These are phyloP conservation scores for Eustoma russellianum DNA, from an alignment of 257 asterid genomes.

Conservation along the genomic window DNA sequence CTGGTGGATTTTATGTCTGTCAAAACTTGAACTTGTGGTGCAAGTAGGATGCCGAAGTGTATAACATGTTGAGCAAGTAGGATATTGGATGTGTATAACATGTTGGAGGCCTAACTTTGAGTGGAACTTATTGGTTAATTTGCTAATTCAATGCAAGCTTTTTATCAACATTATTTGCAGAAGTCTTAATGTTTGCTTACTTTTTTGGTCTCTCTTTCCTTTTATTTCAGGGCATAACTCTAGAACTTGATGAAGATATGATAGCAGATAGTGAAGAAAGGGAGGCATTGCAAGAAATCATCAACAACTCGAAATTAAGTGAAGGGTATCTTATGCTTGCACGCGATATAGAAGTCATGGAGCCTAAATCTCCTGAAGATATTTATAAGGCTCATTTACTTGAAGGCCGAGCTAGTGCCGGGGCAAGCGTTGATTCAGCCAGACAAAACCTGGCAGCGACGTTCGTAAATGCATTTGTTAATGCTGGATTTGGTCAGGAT, in stretches of 20 bases:
- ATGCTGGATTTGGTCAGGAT: conserved; percentile 97
- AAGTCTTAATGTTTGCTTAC: background rate
- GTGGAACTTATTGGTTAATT: background rate
- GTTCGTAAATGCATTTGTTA: conserved; percentile 85
- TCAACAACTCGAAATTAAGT: conserved; percentile 65
- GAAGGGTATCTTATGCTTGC: conserved; percentile 97
- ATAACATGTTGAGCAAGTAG: no score
- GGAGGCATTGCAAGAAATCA: conserved; percentile 64
- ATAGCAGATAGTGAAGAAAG: conserved; percentile 60
- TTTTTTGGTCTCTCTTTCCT: background rate
- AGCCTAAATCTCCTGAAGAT: conserved; percentile 93
- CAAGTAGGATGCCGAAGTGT: no score
- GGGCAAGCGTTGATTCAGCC: conserved; percentile 87
- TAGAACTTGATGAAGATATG: conserved; percentile 61
- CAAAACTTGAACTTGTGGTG: no score
- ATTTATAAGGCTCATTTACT: conserved; percentile 93
- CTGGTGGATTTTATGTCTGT: no score
- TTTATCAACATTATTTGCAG: background rate
- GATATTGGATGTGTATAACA: background rate
- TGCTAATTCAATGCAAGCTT: no score
- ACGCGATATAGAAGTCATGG: conserved; percentile 97
- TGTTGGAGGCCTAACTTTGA: background rate
- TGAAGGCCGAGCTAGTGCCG: conserved; percentile 85
- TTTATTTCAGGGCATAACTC: conserved; percentile 50
- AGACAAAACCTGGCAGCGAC: conserved; percentile 93